Percentiles rank a stretch among this genome's conserved stretches.
Evolutionary conservation across 257 asterid species (phyloP).

Genomic region (Fraxinus anomala): DNA sequence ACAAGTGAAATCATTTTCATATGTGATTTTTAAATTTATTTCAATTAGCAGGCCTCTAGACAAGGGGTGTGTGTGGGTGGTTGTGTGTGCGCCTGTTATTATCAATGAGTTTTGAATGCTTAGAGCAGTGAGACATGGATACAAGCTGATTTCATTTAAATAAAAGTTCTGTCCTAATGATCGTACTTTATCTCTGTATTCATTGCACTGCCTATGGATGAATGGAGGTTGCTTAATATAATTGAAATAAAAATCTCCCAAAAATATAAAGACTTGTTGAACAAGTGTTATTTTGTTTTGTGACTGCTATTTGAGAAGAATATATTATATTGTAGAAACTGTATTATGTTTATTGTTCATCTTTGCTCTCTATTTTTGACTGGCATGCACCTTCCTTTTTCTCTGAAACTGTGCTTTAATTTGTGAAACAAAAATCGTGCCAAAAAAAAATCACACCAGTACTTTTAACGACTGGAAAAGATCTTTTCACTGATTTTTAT

Average conservation of each 20-base stretch:
- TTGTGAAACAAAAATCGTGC: background rate
- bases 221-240: background rate
- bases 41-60: background rate
- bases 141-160: background rate
- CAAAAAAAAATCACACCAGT: background rate
- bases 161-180: background rate
- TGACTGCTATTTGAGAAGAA: background rate
- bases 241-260: background rate
- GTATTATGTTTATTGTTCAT: background rate
- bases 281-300: background rate
- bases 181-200: background rate
- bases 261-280: background rate
- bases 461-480: background rate
- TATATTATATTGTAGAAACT: background rate
- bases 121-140: background rate
- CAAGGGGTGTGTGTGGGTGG: background rate
- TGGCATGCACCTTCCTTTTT: background rate
- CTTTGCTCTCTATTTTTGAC: background rate
- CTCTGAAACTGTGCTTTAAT: background rate
- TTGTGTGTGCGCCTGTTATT: background rate
- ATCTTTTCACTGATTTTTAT: background rate
- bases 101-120: background rate
- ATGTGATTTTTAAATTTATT: background rate
- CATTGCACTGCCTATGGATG: background rate
- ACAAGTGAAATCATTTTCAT: background rate